A percentile compares a stretch with the other conserved stretches of the same genome.
phyloP scores from a whole-genome alignment of 495 filamentous ascomycete species.

The Daldinia caldariorum region DNA sequence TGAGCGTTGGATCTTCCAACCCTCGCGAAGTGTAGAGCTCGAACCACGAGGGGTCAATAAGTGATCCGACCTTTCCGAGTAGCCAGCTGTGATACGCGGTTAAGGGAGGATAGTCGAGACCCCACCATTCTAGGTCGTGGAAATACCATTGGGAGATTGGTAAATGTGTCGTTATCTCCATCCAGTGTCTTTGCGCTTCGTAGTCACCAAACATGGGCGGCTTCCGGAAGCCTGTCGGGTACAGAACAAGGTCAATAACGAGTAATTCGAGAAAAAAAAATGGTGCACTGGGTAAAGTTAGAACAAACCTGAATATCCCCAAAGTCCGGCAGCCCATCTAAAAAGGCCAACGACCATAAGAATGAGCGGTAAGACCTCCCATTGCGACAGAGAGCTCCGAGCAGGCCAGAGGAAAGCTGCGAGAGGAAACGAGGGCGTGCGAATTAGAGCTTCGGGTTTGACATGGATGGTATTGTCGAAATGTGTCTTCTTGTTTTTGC shows the following conservation, averaged over 20 bases:
- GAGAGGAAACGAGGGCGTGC: constrained; percentile 76
- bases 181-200: constrained; percentile 98
- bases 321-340: constrained; percentile 89
- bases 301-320: constrained; percentile 86
- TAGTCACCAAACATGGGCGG: constrained; percentile 97
- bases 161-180: constrained; percentile 91
- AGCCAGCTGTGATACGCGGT: constrained; percentile 98
- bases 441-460: constrained; percentile 50
- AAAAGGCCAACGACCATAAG: constrained; percentile 92
- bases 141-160: constrained; percentile 97
- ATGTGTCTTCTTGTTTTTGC: constrained; percentile 56
- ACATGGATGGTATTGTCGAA: constrained; percentile 38
- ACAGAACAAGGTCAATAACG: constrained; percentile 14
- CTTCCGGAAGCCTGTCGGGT: constrained; percentile 70
- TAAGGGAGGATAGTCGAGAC: constrained; percentile 95
- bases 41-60: constrained; percentile 87
- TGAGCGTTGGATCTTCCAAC: constrained; percentile 77
- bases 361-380: constrained; percentile 86
- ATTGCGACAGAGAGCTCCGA: constrained; percentile 84
- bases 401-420: constrained; percentile 93
- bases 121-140: constrained; percentile 96
- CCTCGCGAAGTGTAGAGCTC: constrained; percentile 85
- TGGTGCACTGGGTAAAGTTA: not conserved
- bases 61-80: constrained; percentile 81
- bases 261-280: no score